phyloP scores from a whole-genome alignment of 2,329 filamentous ascomycete species.

The Alternaria sp. region DNA sequence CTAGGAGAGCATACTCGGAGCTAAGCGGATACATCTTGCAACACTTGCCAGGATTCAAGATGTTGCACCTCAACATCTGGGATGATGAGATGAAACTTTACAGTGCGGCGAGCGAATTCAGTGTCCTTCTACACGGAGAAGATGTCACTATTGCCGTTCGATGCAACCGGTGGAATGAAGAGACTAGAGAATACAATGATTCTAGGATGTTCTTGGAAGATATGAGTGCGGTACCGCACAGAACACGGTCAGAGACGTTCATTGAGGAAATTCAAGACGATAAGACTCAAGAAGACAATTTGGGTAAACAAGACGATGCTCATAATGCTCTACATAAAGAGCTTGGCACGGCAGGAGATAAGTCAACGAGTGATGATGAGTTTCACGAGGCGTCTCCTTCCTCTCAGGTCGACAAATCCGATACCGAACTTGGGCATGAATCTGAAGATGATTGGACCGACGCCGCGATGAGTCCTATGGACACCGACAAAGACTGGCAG shows the following conservation, averaged over 20 bases:
- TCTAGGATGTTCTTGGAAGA: conserved; percentile 14
- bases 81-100: conserved; percentile 14
- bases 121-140: conserved; percentile 17
- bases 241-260: background rate
- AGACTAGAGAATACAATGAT: conserved; percentile 11
- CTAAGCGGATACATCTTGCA: conserved; percentile 28
- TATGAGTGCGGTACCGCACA: background rate
- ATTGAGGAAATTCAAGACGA: background rate
- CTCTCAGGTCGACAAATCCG: background rate
- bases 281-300: background rate
- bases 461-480: conserved; percentile 13
- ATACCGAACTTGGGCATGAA: background rate
- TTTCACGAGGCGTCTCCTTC: background rate
- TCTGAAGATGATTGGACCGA: conserved; percentile 21
- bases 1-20: conserved; percentile 28
- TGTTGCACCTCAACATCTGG: conserved; percentile 31
- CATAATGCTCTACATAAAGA: background rate
- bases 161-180: conserved; percentile 9
- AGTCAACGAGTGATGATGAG: background rate
- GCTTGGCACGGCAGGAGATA: background rate
- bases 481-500: conserved; percentile 18
- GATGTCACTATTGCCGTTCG: conserved; percentile 19
- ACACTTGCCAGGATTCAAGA: conserved; percentile 23
- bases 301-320: background rate
- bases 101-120: conserved; percentile 19